A percentile compares a stretch with the other conserved stretches of the same genome.
Evolutionary conservation across 2,329 filamentous ascomycete species (phyloP).

Genomic region (Chrysoporthe cubensis): DNA sequence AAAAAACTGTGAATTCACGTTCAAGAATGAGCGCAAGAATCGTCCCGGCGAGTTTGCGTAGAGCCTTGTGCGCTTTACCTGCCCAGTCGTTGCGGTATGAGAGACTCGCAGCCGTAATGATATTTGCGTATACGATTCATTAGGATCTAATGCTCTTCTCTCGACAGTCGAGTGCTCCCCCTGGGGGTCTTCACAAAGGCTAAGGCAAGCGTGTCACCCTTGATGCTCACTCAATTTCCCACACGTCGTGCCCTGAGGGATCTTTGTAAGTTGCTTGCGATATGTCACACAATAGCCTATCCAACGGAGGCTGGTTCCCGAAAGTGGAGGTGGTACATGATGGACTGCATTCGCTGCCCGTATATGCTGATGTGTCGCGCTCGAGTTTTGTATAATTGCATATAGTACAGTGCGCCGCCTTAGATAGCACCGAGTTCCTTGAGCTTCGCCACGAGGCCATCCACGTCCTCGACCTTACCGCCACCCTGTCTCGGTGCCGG

Average conservation of each 20-base stretch:
- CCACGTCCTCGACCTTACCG: conserved; percentile 96
- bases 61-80: background rate
- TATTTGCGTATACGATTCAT: background rate
- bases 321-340: background rate
- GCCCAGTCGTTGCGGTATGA: background rate
- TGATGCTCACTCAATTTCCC: background rate
- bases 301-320: background rate
- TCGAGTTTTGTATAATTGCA: background rate
- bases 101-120: background rate
- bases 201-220: background rate
- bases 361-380: conserved; percentile 13
- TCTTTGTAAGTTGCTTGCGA: background rate
- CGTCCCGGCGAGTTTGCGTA: too few relatives aligned
- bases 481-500: conserved; percentile 87
- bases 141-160: too few relatives aligned
- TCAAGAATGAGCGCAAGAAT: too few relatives aligned
- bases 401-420: conserved; percentile 9
- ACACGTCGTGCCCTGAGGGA: background rate
- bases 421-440: conserved; percentile 95
- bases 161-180: background rate
- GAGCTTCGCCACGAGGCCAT: conserved; percentile 89
- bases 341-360: background rate
- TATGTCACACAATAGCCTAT: background rate
- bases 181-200: background rate
- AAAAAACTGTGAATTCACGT: too few relatives aligned